These are phyloP conservation scores for Fusarium sp. DNA, from an alignment of 2,329 filamentous ascomycete genomes.

Conservation along the genomic window DNA sequence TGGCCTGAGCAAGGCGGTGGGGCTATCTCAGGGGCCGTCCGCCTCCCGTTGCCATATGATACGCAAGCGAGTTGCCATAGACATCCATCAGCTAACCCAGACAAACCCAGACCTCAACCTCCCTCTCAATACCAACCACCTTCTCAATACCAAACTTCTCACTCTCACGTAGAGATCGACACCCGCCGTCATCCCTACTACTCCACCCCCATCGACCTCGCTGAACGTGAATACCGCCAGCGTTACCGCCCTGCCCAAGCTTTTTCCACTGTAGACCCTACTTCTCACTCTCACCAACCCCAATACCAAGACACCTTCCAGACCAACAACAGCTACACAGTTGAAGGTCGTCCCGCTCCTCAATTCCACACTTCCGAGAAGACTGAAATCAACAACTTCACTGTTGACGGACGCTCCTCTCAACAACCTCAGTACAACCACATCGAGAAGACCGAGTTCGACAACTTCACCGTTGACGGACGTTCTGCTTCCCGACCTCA, in stretches of 20 bases:
- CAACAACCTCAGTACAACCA: constrained; percentile 30
- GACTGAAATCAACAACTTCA: constrained; percentile 51
- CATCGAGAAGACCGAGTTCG: constrained; percentile 40
- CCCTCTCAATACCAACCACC: constrained; percentile 61
- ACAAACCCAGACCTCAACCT: constrained; percentile 55
- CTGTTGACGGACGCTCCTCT: constrained; percentile 49
- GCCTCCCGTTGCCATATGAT: constrained; percentile 52
- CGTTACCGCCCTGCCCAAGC: constrained; percentile 67
- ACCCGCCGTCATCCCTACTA: constrained; percentile 63
- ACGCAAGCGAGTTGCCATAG: constrained; percentile 52
- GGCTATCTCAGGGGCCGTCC: constrained; percentile 45
- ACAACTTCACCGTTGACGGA: constrained; percentile 39
- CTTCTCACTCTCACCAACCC: constrained; percentile 55
- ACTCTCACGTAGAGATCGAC: constrained; percentile 78
- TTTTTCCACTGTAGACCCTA: constrained; percentile 54
- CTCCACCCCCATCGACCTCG: constrained; percentile 71
- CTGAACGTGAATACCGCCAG: constrained; percentile 77
- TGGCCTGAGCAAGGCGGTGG: constrained; percentile 49
- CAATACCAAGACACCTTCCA: constrained; percentile 42
- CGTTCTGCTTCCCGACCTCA: constrained; percentile 32
- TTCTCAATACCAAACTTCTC: constrained; percentile 65
- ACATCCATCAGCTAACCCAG: constrained; percentile 52
- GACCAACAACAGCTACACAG: constrained; percentile 48
- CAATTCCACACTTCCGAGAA: constrained; percentile 44
- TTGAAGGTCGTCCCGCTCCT: constrained; percentile 44